Evolutionary conservation across 768 basidiomycete species (phyloP).

Genomic region (Terana coerulea): DNA sequence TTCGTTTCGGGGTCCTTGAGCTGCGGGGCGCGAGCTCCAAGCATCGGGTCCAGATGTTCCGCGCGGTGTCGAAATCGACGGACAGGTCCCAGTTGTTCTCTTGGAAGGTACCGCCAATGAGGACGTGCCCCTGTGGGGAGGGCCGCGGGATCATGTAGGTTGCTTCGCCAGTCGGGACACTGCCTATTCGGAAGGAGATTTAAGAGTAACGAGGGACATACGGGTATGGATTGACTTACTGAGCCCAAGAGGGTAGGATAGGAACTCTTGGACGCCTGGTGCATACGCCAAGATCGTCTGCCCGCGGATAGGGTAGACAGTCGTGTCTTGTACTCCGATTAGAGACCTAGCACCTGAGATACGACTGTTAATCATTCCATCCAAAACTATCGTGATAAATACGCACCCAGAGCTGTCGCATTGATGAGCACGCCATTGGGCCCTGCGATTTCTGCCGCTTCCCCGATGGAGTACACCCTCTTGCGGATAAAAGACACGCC

Average conservation of each 20-base stretch:
- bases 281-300: constrained; percentile 79
- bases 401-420: constrained; percentile 49
- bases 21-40: constrained; percentile 34
- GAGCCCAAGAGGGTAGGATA: constrained; percentile 10
- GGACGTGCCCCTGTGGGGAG: constrained; percentile 38
- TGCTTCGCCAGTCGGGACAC: constrained; percentile 21
- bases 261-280: constrained; percentile 49
- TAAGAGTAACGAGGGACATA: neutral
- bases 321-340: constrained; percentile 77
- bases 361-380: neutral
- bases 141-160: constrained; percentile 67
- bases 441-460: constrained; percentile 39
- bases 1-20: constrained; percentile 34
- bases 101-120: constrained; percentile 58
- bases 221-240: neutral
- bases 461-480: constrained; percentile 40
- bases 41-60: constrained; percentile 45
- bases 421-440: constrained; percentile 46
- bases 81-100: constrained; percentile 48
- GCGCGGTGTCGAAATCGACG: constrained; percentile 36
- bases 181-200: neutral
- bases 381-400: neutral
- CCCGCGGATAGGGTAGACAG: constrained; percentile 74
- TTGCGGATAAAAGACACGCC: constrained; percentile 43
- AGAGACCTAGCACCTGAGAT: constrained; percentile 60